Base-by-base conservation (phyloP, 2,329 filamentous ascomycete species). In the Penicillium sp. region DNA sequence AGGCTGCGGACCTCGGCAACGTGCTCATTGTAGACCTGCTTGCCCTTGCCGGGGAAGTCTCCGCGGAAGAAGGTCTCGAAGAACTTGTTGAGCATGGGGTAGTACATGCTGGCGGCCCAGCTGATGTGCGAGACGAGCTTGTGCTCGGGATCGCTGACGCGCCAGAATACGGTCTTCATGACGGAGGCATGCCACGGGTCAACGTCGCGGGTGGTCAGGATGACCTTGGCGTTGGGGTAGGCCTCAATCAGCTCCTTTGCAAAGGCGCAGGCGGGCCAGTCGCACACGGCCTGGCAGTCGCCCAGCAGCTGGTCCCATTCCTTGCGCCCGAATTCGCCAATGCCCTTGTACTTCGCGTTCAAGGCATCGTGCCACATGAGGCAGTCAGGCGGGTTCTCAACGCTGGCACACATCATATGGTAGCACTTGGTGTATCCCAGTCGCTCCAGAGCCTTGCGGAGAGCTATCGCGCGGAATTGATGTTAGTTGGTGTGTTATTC, bases 361-460 rank as follows among this genome's bases (percentile, higher is more conserved):
- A 91, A 81, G 31, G 88, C 88, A 62, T 90, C 86, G 75, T 86
- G 85, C 88, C 88, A 91, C 78, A 89, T 84, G 43, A 88, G 78
- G 55, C 84, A 85, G 69, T 89, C 87, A 24, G 83, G 85, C 11
- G 85, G 85, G 75, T 88, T 89, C 76, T 89, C 87, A 60, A 89
- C 85, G 59, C 83, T 86, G 64, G 84, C 85, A 67, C 83, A 87
- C 85, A 89, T 87, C 87, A 89, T 89, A 79, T 90, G 88, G 80
- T 90, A 90, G 60, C 85, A 87, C 73, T 89, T 85, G 66, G 83
- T 78, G 72, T 87, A 89, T 61, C 88, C 88, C 41, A 90, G 81
- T 66, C 85, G 79, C 69, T 87, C 83, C 71, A 90, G 82, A 19
- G 88, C 88, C 44, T 82, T 83, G 61, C 87, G 82, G 69, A 90